Conservation (phyloP, 2,329 filamentous ascomycete genomes). For the Anthostomella pinea region DNA sequence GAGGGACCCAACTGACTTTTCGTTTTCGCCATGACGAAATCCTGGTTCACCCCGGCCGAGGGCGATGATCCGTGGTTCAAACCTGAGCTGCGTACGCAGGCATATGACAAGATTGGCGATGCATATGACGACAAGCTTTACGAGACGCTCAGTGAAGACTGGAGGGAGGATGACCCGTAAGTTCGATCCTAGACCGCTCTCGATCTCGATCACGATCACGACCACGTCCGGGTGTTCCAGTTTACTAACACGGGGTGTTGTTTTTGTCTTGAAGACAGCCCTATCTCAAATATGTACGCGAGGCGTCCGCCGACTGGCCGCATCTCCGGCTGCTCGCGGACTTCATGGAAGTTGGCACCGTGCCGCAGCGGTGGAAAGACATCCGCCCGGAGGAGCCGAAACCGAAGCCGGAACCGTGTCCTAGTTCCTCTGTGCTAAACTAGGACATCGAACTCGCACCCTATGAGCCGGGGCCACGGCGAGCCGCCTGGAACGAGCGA, state of each 20-base stretch:
- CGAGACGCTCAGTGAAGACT: constrained; percentile 3
- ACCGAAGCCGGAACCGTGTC: constrained; percentile 2
- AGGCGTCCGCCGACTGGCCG: constrained; percentile 15
- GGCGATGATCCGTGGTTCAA: no score
- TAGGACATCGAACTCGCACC: no score
- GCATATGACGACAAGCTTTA: constrained; percentile 12
- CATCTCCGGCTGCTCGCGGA: constrained; percentile 15
- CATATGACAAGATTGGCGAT: constrained; percentile 10
- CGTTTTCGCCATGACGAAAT: no score
- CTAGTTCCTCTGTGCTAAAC: no score
- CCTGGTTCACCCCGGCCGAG: no score
- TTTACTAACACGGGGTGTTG: background rate
- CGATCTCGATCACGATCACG: no score
- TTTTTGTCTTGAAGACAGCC: constrained; percentile 3
- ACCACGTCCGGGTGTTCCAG: background rate
- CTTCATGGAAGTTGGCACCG: constrained; percentile 22
- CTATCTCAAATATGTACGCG: constrained; percentile 12
- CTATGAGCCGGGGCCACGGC: no score
- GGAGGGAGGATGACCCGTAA: constrained; percentile 9
- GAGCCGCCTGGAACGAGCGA: no score
- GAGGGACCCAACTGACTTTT: no score
- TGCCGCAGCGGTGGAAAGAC: constrained; percentile 14
- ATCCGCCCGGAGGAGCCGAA: background rate
- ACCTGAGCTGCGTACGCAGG: no score
- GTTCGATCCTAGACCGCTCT: no score